Conservation (phyloP, 2,329 filamentous ascomycete species). For the Xylaria sp. region DNA sequence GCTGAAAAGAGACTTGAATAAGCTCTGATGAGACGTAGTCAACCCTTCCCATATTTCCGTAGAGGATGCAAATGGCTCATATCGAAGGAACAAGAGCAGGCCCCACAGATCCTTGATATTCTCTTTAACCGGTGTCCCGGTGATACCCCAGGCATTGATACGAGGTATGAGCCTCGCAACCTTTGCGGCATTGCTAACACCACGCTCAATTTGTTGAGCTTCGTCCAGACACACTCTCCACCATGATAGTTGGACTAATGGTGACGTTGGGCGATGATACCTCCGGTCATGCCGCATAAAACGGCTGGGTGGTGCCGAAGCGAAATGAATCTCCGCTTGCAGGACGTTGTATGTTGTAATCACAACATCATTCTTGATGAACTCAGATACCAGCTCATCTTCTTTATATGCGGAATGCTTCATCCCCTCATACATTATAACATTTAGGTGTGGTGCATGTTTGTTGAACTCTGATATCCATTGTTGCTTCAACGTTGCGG, state of each 20-base stretch:
- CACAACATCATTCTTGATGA: slow-evolving; percentile 60
- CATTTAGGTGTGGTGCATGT: slow-evolving; percentile 60
- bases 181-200: slow-evolving; percentile 78
- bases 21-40: slow-evolving; percentile 58
- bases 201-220: slow-evolving; percentile 92
- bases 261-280: slow-evolving; percentile 70
- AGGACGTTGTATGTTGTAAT: slow-evolving; percentile 71
- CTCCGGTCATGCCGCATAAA: slow-evolving; percentile 65
- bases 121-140: slow-evolving; percentile 85
- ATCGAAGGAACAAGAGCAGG: slow-evolving; percentile 77
- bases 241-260: slow-evolving; percentile 80
- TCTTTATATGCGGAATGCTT: slow-evolving; percentile 43
- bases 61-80: slow-evolving; percentile 72
- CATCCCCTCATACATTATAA: slow-evolving; percentile 60
- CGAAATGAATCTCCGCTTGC: slow-evolving; percentile 79
- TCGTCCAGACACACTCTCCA: slow-evolving; percentile 81
- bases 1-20: slow-evolving; percentile 72
- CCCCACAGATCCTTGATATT: slow-evolving; percentile 78
- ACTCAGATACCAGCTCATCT: slow-evolving; percentile 44
- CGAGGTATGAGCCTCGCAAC: slow-evolving; percentile 81
- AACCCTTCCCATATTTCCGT: slow-evolving; percentile 70
- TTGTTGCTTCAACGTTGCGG: slow-evolving; percentile 58
- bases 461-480: slow-evolving; percentile 63
- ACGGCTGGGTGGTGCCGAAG: slow-evolving; percentile 70
- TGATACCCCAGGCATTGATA: slow-evolving; percentile 87